phyloP scores from a whole-genome alignment of 495 filamentous ascomycete species.

The Parachaetomium inaequale region DNA sequence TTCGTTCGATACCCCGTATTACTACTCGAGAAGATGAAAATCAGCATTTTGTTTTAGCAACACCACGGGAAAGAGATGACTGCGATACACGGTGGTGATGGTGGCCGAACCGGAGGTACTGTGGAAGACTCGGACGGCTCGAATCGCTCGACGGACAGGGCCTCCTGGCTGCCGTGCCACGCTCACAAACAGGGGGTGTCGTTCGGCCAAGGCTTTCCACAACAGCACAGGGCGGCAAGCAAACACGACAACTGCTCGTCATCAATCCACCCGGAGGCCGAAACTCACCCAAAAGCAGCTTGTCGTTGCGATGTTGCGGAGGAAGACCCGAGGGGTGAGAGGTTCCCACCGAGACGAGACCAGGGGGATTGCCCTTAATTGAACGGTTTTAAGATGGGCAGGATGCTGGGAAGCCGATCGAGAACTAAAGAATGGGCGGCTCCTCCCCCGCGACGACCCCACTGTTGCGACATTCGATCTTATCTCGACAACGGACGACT shows the following conservation, averaged over 20 bases:
- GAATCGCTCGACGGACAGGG: no score
- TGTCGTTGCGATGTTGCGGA: neutral
- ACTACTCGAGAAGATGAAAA: neutral
- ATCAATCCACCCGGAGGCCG: neutral
- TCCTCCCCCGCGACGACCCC: neutral
- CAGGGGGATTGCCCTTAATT: slow-evolving; percentile 1
- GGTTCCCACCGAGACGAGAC: neutral
- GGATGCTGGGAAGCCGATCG: neutral
- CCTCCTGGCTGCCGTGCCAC: no score
- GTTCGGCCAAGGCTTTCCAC: neutral
- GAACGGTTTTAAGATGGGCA: neutral
- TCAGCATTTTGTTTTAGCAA: no score
- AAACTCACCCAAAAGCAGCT: neutral
- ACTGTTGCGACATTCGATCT: neutral
- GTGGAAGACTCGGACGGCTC: no score
- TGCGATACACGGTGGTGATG: no score
- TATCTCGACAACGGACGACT: neutral
- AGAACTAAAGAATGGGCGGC: neutral
- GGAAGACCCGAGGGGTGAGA: neutral
- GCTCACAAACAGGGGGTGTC: neutral
- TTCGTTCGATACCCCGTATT: neutral
- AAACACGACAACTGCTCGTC: no score
- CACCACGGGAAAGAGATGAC: no score
- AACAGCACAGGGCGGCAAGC: neutral
- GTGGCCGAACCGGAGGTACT: no score